A percentile compares a stretch with the other conserved stretches of the same genome.
Conservation (phyloP, 2,329 filamentous ascomycete species). For the Coleophoma cylindrospora region DNA sequence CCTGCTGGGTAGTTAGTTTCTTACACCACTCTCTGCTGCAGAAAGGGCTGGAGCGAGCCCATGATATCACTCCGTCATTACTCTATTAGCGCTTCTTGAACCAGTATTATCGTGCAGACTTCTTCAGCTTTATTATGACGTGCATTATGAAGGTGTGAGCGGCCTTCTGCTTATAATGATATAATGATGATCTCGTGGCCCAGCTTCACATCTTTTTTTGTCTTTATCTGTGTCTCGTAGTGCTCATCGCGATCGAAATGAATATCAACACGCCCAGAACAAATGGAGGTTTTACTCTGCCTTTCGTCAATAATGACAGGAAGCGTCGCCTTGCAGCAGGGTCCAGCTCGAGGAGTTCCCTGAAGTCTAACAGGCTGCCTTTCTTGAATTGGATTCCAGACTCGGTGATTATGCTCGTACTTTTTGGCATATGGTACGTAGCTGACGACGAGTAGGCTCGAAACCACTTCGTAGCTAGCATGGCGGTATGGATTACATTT, state of each 20-base stretch:
- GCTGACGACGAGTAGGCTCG: slow-evolving; percentile 8
- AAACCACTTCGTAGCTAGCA: slow-evolving; percentile 16
- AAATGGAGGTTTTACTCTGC: slow-evolving; percentile 13
- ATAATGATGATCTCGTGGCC: too few species aligned
- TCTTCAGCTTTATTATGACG: too few species aligned
- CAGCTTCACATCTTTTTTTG: too few species aligned
- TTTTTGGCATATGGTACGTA: background rate
- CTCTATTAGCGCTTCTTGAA: too few species aligned
- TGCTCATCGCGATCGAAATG: slow-evolving; percentile 4
- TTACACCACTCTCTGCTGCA: too few species aligned
- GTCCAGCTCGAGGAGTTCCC: slow-evolving; percentile 6
- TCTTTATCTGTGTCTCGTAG: too few species aligned
- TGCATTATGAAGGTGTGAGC: too few species aligned
- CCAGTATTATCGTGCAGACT: too few species aligned
- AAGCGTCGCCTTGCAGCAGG: slow-evolving; percentile 1
- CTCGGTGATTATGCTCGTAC: slow-evolving; percentile 5
- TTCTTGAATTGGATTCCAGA: slow-evolving; percentile 12
- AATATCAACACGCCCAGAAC: slow-evolving; percentile 18
- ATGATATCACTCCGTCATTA: too few species aligned
- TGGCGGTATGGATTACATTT: slow-evolving; percentile 10
- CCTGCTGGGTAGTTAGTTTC: too few species aligned
- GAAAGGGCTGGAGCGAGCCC: too few species aligned
- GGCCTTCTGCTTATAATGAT: too few species aligned
- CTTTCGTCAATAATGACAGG: slow-evolving; percentile 12
- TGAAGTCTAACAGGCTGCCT: slow-evolving; percentile 14